phyloP scores from a whole-genome alignment of 129 eudicot genomes.

The Rutidosis leptorrhynchoides region DNA sequence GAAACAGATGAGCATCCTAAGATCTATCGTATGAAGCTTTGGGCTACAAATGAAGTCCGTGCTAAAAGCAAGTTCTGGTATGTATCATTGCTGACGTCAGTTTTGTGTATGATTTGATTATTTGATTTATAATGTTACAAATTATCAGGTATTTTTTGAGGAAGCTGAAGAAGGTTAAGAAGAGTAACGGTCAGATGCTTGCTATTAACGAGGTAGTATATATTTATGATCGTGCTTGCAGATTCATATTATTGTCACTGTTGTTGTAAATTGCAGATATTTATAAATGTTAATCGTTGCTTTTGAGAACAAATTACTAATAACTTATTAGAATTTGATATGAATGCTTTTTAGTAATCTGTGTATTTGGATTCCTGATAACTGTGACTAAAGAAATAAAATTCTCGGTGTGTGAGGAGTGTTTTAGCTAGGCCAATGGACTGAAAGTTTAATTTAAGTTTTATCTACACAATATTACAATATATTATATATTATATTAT shows the following conservation, averaged over 20 bases:
- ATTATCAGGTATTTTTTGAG: conserved; percentile 64
- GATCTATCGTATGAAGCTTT: conserved; percentile 67
- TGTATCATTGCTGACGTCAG: not conserved
- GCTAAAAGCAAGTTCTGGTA: conserved; percentile 71
- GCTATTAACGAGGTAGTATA: conserved; percentile 70
- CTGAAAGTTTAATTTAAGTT: not conserved
- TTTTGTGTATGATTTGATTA: not conserved
- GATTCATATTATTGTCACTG: not conserved
- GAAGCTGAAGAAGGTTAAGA: conserved; percentile 82
- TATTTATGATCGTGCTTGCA: not conserved
- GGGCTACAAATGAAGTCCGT: conserved; percentile 64
- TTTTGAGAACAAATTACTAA: no score
- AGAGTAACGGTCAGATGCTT: conserved; percentile 81
- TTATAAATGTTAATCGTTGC: no score
- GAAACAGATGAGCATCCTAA: conserved; percentile 58
- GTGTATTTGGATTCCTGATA: no score
- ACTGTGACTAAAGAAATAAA: not conserved
- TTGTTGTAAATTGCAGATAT: not conserved
- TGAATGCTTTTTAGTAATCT: no score
- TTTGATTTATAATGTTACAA: not conserved
- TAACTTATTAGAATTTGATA: no score
- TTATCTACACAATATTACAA: not conserved
- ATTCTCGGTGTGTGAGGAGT: not conserved
- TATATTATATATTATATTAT: no score
- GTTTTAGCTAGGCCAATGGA: not conserved